Evolutionary conservation across 495 filamentous ascomycete species (phyloP), one percentile per base, ranked within the genome.

Genomic region (Aspergillus affinis): DNA sequence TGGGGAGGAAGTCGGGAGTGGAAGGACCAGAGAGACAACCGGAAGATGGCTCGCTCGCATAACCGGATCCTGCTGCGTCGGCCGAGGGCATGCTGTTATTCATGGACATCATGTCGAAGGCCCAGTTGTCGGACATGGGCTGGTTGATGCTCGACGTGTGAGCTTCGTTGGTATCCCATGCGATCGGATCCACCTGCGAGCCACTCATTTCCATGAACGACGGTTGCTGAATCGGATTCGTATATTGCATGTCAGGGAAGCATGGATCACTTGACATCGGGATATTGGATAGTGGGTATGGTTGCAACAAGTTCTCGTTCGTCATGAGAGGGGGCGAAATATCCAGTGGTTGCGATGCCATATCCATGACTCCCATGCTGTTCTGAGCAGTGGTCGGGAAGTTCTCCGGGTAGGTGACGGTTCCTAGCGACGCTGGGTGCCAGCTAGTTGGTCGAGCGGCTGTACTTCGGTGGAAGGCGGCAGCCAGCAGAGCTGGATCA

Each of bases 391-490:
- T 54, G 57, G 66, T 54, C 5, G 69, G 59, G 19, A 51, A 55
- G 44, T 63, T 69, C 17, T 52, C 17, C 36, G 68, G 61, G 4
- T 69, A 65, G 48, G 70, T 72, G 48, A 64, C 65, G 48, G 69
- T 62, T 61, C 67, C 74, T 18, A 80, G 76, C 19, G 77, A 76
- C 13, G 69, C 68, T 5, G 88, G 86, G 70, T 91, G 88, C 89
- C 89, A 91, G 67, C 87, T 90, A 26, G 86, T 81, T 20, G 88
- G 89, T 15, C 89, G 74, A 61, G 73, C 59, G n/a, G 68, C 78
- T 72, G 45, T 75, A 57, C 59, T 52, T 18, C 60, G 63, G 51
- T 66, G 74, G 15, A 69, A 51, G 1, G 75, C 68, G 21, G 78
- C 74, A 36, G 74, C 74, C 58, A 81, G 67, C 6, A 79, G 64